These are phyloP conservation scores for Athelia sp. DNA, from an alignment of 1,284 basidiomycete genomes.

Conservation along the genomic window DNA sequence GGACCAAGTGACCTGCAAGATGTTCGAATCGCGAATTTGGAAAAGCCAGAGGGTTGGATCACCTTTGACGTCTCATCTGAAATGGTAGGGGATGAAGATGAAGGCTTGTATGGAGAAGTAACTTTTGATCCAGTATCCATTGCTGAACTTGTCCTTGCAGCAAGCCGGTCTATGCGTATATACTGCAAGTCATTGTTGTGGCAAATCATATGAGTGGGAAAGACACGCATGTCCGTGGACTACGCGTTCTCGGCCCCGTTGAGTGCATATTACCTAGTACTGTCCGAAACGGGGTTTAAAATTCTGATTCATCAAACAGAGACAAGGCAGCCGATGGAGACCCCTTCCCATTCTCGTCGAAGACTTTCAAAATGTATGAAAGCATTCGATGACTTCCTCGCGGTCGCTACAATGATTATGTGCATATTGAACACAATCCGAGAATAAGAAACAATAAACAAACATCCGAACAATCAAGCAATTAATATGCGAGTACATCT, in stretches of 20 bases:
- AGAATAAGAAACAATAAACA: background rate
- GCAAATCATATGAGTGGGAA: slow-evolving; percentile 98
- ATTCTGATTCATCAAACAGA: slow-evolving; percentile 20
- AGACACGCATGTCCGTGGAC: slow-evolving; percentile 93
- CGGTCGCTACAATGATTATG: background rate
- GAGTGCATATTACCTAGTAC: slow-evolving; percentile 53
- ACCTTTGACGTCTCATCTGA: slow-evolving; percentile 85
- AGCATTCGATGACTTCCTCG: slow-evolving; percentile 53
- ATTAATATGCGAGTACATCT: background rate
- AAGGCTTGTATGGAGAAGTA: slow-evolving; percentile 49
- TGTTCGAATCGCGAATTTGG: slow-evolving; percentile 77
- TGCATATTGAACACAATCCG: background rate
- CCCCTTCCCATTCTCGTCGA: slow-evolving; percentile 61
- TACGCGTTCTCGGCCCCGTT: slow-evolving; percentile 80
- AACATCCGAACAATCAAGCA: background rate
- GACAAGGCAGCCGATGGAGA: slow-evolving; percentile 51
- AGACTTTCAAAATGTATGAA: slow-evolving; percentile 73
- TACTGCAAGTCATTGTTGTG: slow-evolving; percentile 87
- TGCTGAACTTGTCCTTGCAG: slow-evolving; percentile 37
- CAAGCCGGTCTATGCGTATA: slow-evolving; percentile 83
- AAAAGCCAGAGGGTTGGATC: slow-evolving; percentile 94
- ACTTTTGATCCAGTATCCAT: background rate
- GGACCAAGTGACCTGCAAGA: slow-evolving; percentile 91
- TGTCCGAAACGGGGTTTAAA: background rate
- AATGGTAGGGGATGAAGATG: slow-evolving; percentile 66